Base-by-base conservation (phyloP, 2,329 filamentous ascomycete species). In the Tolypocladium endophyticum region DNA sequence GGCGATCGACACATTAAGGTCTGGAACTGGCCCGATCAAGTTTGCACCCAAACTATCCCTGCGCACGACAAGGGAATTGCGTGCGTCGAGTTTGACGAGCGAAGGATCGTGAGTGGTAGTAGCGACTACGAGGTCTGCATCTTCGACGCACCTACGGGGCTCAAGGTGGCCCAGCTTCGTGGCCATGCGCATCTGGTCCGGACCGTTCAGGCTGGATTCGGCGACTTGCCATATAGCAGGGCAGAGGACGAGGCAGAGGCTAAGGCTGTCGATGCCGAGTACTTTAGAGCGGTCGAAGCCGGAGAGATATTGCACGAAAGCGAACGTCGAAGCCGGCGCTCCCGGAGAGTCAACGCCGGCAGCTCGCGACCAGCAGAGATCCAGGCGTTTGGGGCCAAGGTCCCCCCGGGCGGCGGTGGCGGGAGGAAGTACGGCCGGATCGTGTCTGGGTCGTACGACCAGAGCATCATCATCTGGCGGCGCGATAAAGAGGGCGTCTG, bases 71-170 rank as follows among this genome's bases (percentile, higher is more conserved):
- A 99, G 72, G 94, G 94, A 38, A 97, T 99, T 67, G 94, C 94
- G 3, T 99, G 94, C 71, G 92, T 99, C 20, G 93, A 99, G 73
- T 97, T 94, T 69, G 94, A 99, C 70, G 92, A 91, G 33, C 86
- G 90, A 57, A 85, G 94, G 25, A 95, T 99, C 63, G 91, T 99
- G 57, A 97, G 91, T 67, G 94, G 94, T 3, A 97, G 92, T 72
- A 97, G 92, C 66, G 94, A 99, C 72, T 92, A 95, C 70, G 92
- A 94, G 47, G 91, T 99, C 38, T 92, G 94, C 65, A 94, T 99
- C 25, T 99, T 96, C 71, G 94, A 97, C 70, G 87, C 89, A 53
- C 82, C 84, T 54, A 92, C 91, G 0, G 89, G 89, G 4, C 87
- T 94, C 14, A 92, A 97, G 72, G 91, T 97, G 7, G 93, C 92